Evolutionary conservation across 2,329 filamentous ascomycete genomes (phyloP).

Genomic region (Annulohypoxylon truncatum): DNA sequence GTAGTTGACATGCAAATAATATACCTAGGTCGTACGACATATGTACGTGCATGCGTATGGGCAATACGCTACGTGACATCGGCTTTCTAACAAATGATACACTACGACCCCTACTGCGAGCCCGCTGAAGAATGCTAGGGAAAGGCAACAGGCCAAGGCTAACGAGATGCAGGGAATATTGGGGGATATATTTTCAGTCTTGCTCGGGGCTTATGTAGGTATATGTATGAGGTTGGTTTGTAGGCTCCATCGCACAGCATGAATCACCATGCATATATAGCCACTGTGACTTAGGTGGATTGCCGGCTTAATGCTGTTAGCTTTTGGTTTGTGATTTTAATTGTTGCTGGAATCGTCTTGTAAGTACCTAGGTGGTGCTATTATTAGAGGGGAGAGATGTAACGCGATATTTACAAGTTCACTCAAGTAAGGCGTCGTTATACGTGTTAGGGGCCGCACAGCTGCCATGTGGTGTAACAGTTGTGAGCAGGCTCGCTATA

Average conservation of each 20-base stretch:
- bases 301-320: neutral
- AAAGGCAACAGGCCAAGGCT: neutral
- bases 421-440: neutral
- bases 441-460: constrained; percentile 8
- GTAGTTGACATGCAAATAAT: neutral
- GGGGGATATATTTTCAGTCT: neutral
- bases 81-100: neutral
- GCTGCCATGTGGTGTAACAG: constrained; percentile 2
- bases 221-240: neutral
- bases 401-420: neutral
- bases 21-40: neutral
- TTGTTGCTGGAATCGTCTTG: neutral
- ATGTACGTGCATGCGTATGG: neutral
- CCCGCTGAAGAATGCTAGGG: constrained; percentile 1
- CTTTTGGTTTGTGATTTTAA: neutral
- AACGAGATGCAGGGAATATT: neutral
- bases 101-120: neutral
- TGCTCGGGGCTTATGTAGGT: neutral
- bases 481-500: neutral
- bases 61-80: neutral
- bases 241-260: constrained; percentile 23
- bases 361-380: neutral
- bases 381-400: neutral
- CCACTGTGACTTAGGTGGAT: constrained; percentile 4
- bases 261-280: constrained; percentile 26